Conservation (phyloP, 2,329 filamentous ascomycete species). For the Colletotrichum sojae region DNA sequence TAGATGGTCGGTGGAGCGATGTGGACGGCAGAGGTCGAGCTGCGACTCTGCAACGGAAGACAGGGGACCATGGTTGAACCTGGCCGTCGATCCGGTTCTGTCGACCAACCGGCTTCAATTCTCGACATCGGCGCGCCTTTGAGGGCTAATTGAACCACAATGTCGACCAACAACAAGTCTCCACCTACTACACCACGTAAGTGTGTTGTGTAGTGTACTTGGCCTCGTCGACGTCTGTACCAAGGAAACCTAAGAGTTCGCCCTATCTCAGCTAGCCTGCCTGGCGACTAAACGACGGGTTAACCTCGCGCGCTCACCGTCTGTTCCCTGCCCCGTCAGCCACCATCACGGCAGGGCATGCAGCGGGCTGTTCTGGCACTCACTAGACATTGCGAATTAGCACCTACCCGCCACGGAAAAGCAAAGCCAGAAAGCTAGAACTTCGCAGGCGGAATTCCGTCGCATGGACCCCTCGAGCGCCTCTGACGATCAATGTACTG, state of each 20-base stretch:
- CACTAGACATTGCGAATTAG: neutral
- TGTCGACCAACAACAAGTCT: slow-evolving; percentile 8
- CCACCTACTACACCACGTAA: too few species aligned
- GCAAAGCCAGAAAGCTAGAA: neutral
- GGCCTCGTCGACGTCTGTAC: too few species aligned
- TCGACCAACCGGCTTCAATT: slow-evolving; percentile 10
- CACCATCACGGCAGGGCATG: neutral
- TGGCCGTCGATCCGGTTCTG: slow-evolving; percentile 14
- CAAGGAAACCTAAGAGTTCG: neutral
- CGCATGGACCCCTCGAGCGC: slow-evolving; percentile 17
- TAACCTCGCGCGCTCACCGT: slow-evolving; percentile 7
- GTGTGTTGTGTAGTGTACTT: too few species aligned
- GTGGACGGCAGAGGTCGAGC: neutral
- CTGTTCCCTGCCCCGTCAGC: slow-evolving; percentile 1
- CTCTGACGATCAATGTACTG: slow-evolving; percentile 17
- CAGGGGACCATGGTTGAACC: slow-evolving; percentile 27
- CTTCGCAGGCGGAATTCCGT: neutral
- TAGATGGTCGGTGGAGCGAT: neutral
- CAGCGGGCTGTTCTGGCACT: neutral
- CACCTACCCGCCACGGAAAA: neutral
- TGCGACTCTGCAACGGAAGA: slow-evolving; percentile 18
- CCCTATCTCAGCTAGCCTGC: slow-evolving; percentile 12
- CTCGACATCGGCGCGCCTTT: neutral
- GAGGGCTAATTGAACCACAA: slow-evolving; percentile 7
- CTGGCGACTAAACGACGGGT: neutral